Conservation (phyloP, 2,329 filamentous ascomycete species). For the Stagonosporopsis rhizophila region DNA sequence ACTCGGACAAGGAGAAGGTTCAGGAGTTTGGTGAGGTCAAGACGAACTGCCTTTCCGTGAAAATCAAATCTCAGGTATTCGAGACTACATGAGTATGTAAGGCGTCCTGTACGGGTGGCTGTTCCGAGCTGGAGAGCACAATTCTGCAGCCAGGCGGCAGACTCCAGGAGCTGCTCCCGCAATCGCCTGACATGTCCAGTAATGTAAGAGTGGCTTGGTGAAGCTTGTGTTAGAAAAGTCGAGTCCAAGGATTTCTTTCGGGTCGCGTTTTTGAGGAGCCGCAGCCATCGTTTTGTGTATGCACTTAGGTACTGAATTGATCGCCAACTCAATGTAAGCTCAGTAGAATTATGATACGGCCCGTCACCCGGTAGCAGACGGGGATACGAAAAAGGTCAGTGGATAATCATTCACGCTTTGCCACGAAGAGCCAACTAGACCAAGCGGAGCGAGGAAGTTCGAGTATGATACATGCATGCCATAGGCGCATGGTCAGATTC, state of each 20-base stretch:
- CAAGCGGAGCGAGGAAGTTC: not conserved
- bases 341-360: not conserved
- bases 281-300: not conserved
- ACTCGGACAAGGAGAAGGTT: not conserved
- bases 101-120: not conserved
- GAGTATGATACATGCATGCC: not conserved
- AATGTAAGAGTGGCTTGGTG: not conserved
- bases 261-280: constrained; percentile 1
- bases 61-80: not conserved
- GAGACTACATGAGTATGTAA: not conserved
- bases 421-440: not conserved
- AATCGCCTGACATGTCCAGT: constrained; percentile 1
- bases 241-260: not conserved
- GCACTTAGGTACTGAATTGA: not conserved
- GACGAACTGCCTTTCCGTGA: not conserved
- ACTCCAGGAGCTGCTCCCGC: not conserved
- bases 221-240: constrained; percentile 1
- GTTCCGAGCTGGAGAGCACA: not conserved
- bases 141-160: not conserved
- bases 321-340: not conserved
- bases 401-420: not conserved
- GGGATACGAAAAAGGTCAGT: not conserved
- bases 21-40: not conserved
- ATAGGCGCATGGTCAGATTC: not conserved
- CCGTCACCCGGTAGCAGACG: constrained; percentile 2